A percentile compares a stretch with the other conserved stretches of the same genome.
Evolutionary conservation across 495 filamentous ascomycete genomes (phyloP).

Genomic region (Sabuloglossum arenarium): DNA sequence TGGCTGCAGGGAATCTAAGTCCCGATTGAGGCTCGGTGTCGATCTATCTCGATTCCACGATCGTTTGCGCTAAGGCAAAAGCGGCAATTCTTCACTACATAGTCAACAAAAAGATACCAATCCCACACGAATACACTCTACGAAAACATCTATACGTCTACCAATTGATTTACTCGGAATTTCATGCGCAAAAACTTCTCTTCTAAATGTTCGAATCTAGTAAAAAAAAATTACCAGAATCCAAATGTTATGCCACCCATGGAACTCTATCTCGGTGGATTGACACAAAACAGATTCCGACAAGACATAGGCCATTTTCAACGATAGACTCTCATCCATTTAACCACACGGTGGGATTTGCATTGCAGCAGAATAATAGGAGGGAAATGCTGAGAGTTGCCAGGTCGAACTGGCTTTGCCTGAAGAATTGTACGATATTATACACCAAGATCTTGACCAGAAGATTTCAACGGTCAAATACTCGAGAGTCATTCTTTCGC

Average conservation of each 20-base stretch:
- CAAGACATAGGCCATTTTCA: constrained; percentile 53
- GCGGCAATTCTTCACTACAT: neutral
- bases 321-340: constrained; percentile 47
- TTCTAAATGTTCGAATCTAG: neutral
- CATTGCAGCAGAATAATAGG: neutral
- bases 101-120: neutral
- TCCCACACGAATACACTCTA: neutral
- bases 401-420: constrained; percentile 63
- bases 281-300: constrained; percentile 47
- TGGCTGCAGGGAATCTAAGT: neutral
- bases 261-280: constrained; percentile 39
- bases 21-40: neutral
- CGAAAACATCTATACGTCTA: neutral
- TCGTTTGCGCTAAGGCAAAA: neutral
- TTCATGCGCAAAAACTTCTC: too few species aligned
- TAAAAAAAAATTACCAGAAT: constrained; percentile 21
- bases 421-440: constrained; percentile 35
- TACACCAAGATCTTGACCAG: constrained; percentile 30
- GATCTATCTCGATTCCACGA: neutral
- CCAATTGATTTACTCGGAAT: too few species aligned
- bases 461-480: constrained; percentile 29
- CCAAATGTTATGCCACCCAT: constrained; percentile 60
- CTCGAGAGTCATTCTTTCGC: constrained; percentile 51
- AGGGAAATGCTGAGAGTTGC: neutral
- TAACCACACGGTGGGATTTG: constrained; percentile 42